Percentiles rank a stretch among this genome's conserved stretches.
Conservation (phyloP, 2,329 filamentous ascomycete species). For the Penicillium capsulatum region DNA sequence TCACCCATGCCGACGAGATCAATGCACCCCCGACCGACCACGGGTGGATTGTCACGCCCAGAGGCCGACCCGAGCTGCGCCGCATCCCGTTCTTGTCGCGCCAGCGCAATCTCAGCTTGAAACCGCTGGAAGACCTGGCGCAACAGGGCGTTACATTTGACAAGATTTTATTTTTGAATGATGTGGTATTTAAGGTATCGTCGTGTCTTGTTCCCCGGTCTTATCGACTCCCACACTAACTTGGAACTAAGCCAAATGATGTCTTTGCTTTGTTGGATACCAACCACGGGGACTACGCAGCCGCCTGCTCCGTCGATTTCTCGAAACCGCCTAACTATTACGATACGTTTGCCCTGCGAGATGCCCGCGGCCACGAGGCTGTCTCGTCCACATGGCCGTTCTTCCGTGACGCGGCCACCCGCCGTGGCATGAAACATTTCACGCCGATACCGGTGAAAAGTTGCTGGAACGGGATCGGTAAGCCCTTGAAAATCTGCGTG, state of each 20-base stretch:
- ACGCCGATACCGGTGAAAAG: conserved; percentile 57
- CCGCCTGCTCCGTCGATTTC: conserved; percentile 69
- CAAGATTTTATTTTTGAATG: conserved; percentile 56
- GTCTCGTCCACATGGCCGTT: conserved; percentile 66
- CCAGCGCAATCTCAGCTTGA: conserved; percentile 60
- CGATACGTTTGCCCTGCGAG: conserved; percentile 68
- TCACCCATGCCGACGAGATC: conserved; percentile 57
- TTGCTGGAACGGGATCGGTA: conserved; percentile 65
- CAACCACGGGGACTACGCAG: conserved; percentile 57
- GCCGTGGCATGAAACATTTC: conserved; percentile 51
- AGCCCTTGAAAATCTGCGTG: conserved; percentile 21
- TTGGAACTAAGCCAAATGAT: conserved; percentile 44
- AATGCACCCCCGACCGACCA: conserved; percentile 40
- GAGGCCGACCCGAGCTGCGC: conserved; percentile 53
- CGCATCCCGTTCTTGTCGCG: conserved; percentile 66
- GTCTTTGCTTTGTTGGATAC: conserved; percentile 57
- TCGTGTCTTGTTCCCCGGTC: not conserved
- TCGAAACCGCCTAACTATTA: conserved; percentile 65
- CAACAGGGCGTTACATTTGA: conserved; percentile 52
- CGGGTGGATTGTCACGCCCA: conserved; percentile 62
- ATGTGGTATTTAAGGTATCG: conserved; percentile 44
- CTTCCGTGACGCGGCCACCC: conserved; percentile 49
- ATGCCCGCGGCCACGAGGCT: conserved; percentile 59
- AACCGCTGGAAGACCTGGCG: conserved; percentile 53
- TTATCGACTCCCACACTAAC: not conserved